Evolutionary conservation across 345 rosid genomes (phyloP), one percentile per base, ranked within the genome.

Genomic region (Sisymbrium altissimum): DNA sequence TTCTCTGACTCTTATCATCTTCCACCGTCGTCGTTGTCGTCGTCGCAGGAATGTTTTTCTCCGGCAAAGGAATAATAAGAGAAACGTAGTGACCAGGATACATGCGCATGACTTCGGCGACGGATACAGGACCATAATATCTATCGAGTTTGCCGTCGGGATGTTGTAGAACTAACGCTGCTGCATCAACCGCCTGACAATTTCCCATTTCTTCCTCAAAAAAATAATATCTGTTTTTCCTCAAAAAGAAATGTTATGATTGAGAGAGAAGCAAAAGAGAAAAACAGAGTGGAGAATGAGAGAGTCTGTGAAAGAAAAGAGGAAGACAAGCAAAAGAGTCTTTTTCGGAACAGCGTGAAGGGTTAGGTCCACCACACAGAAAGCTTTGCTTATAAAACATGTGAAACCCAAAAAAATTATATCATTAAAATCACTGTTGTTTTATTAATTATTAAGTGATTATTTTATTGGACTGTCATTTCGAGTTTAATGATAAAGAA

Each of bases 21-120:
- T 53, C 74, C 8, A n/a, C 62, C 12, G 5, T 3, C n/a, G 43
- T 40, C 21, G 36, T 23, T 1, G 25, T 69, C 3, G 17, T 61
- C 0, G 59, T 56, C 2, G 61, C 64, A 63, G 77, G 81, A 66
- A 78, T 72, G 66, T 66, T 72, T 27, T 43, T 68, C 0, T 58
- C 78, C n/a, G 96, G 92, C 82, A 92, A 80, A 27, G 99, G 99
- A 49, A 95, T 89, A 39, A 95, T 92, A 75, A 90, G 81, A 71
- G 99, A 92, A 71, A 95, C 98, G 56, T 95, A 90, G 73, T 95
- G 99, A 46, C 96, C 98, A 0, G 99, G 99, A 81, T 95, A 83
- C 71, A 62, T 46, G 64, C 76, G 85, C 98, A 95, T 95, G 38
- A 95, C 80, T 73, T 95, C 97, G 13, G 87, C 88, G 0, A 86